Evolutionary conservation across 2,329 filamentous ascomycete genomes (phyloP), one percentile per base, ranked within the genome.

Genomic region (Alternaria angustiovoidea): DNA sequence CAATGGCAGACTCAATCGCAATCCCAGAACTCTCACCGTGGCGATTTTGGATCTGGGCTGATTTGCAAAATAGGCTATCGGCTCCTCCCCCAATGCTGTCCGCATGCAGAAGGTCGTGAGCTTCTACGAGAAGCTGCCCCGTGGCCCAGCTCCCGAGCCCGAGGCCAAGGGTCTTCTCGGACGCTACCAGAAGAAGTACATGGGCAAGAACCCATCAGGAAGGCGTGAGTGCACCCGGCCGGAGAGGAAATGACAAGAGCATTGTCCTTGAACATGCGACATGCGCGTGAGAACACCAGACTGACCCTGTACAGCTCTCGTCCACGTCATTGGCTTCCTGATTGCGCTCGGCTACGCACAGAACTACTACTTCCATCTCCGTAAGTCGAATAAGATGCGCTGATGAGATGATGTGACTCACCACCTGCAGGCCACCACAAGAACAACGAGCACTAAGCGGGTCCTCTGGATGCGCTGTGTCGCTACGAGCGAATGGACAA

Each of bases 361-460:
- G 85, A 94, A 97, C 86, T 99, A 99, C 90, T 98, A 99, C 88
- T 98, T 96, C 92, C 96, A 99, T 85, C 88, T 99, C 78, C 93
- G 95, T 99, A 89, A 83, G 92, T 89, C 36, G 57, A 51, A 20
- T 32, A 24, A 46, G 55, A 52, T 69, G 59, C 61, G 38, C 8
- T 41, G 39, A 20, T 41, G 46, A 42, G 60, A 41, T 26, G 20
- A 32, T 44, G 38, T 63, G 66, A 78, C 66, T 67, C 32, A 70
- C 57, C 55, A 44, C 61, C 46, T 54, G 55, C 73, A 99, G 95
- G 95, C 76, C 94, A 99, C 89, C 94, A 98, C 91, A 99, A 99
- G 92, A 98, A 99, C 91, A 96, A 99, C 83, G 92, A 93, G 87
- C 95, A 99, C 87, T 99, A 96, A 71, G 71, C 65, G 62, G 59